Conservation (phyloP, 139 green algal genomes). For the Chlorella sorokiniana region DNA sequence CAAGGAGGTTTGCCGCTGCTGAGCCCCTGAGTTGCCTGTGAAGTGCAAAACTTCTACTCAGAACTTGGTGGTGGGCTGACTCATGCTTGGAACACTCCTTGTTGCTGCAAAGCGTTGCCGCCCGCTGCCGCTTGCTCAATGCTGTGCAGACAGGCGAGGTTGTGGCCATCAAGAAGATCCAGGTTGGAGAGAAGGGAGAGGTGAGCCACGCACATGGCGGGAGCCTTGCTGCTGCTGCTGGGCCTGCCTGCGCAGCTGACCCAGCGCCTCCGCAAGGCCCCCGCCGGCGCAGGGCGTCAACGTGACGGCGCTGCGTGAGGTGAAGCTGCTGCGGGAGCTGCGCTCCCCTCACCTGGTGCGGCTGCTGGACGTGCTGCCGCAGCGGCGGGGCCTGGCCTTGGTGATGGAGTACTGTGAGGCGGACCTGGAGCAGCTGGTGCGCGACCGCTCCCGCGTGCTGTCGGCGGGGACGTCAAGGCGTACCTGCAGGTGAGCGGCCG, state of each 20-base stretch:
- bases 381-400: conserved; percentile 46
- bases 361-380: conserved; percentile 81
- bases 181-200: conserved; percentile 59
- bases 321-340: conserved; percentile 90
- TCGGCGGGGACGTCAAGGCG: conserved; percentile 78
- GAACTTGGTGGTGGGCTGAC: background rate
- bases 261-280: background rate
- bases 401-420: conserved; percentile 86
- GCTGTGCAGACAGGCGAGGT: conserved; percentile 74
- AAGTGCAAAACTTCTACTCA: too few relatives aligned
- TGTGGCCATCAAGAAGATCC: conserved; percentile 92
- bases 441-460: conserved; percentile 75
- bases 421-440: conserved; percentile 87
- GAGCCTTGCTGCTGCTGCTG: background rate
- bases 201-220: background rate
- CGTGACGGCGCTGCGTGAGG: conserved; percentile 88
- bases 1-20: conserved; percentile 67
- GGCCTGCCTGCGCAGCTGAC: too few relatives aligned
- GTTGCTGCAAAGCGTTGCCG: background rate
- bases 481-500: conserved; percentile 79
- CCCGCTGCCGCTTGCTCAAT: background rate
- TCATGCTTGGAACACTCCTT: background rate
- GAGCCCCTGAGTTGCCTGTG: background rate
- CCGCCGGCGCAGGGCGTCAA: conserved; percentile 72
- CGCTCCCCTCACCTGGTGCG: conserved; percentile 73